Evolutionary conservation across 441 rosid species (phyloP).

Genomic region (Rhodomyrtus psidioides): DNA sequence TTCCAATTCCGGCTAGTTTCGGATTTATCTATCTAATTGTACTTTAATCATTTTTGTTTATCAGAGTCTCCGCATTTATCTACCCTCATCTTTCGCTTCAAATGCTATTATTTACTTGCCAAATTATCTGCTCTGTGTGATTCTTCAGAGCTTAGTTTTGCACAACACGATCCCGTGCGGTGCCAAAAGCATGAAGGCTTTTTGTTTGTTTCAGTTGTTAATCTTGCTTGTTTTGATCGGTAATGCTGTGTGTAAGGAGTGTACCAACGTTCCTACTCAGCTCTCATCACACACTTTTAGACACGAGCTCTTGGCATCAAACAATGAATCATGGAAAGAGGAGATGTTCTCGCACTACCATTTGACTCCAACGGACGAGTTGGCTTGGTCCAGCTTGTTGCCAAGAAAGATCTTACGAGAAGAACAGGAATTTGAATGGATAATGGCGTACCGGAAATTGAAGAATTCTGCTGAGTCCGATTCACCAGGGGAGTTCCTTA

Average conservation of each 20-base stretch:
- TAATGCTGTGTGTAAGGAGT: slow-evolving; percentile 49
- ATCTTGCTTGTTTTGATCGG: slow-evolving; percentile 14
- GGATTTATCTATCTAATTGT: not conserved
- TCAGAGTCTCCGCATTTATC: not conserved
- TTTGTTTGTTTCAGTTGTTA: slow-evolving; percentile 12
- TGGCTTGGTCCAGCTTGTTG: slow-evolving; percentile 66
- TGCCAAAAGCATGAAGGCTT: not conserved
- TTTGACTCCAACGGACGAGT: slow-evolving; percentile 71
- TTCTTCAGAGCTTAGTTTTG: not conserved
- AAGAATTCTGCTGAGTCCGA: slow-evolving; percentile 28
- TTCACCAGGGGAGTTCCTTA: slow-evolving; percentile 38
- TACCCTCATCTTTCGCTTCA: not conserved
- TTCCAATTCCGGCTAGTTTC: not conserved
- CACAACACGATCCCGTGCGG: not conserved
- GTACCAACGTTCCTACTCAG: slow-evolving; percentile 60
- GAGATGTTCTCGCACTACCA: slow-evolving; percentile 77
- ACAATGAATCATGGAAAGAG: slow-evolving; percentile 46
- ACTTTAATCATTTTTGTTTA: not conserved
- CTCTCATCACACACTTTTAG: slow-evolving; percentile 76
- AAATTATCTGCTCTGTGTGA: not conserved
- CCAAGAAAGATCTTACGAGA: slow-evolving; percentile 67
- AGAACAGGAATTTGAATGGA: slow-evolving; percentile 61
- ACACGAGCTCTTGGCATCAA: slow-evolving; percentile 47
- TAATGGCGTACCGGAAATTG: slow-evolving; percentile 50
- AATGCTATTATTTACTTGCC: not conserved